Evolutionary conservation across 768 basidiomycete species (phyloP).

Genomic region (Suillus variegatus): DNA sequence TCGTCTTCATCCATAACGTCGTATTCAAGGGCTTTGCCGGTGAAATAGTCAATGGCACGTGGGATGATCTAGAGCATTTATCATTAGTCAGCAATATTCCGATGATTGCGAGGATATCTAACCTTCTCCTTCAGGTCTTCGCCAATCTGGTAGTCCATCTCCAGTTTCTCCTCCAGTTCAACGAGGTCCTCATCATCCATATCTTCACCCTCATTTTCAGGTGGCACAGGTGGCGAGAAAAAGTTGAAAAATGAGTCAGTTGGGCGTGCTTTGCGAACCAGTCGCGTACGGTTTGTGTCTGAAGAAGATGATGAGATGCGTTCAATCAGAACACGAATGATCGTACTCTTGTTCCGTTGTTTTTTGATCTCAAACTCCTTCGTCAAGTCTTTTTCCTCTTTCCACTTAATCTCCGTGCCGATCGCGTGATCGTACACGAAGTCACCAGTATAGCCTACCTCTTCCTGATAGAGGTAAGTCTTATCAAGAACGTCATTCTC

Average conservation of each 20-base stretch:
- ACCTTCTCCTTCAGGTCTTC: conserved; percentile 98
- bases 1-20: conserved; percentile 59
- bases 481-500: conserved; percentile 83
- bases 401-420: conserved; percentile 94
- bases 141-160: conserved; percentile 97
- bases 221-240: conserved; percentile 79
- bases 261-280: conserved; percentile 84
- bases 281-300: conserved; percentile 85
- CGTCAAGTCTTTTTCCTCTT: conserved; percentile 97
- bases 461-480: conserved; percentile 91
- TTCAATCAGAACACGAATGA: conserved; percentile 3
- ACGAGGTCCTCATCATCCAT: conserved; percentile 84
- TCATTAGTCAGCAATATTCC: conserved; percentile 7
- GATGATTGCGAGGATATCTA: conserved; percentile 16
- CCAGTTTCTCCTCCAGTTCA: conserved; percentile 90
- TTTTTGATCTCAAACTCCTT: conserved; percentile 99
- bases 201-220: conserved; percentile 65
- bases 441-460: conserved; percentile 95
- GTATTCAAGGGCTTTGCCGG: conserved; percentile 91
- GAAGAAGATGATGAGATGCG: conserved; percentile 9
- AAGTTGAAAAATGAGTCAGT: conserved; percentile 99
- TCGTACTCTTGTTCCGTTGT: conserved; percentile 96
- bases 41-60: conserved; percentile 96
- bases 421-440: conserved; percentile 95
- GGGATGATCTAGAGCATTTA: conserved; percentile 72